Percentiles rank a stretch among this genome's conserved stretches.
These are phyloP conservation scores for Gossypium mustelinum DNA, from an alignment of 345 rosid genomes.

Conservation along the genomic window DNA sequence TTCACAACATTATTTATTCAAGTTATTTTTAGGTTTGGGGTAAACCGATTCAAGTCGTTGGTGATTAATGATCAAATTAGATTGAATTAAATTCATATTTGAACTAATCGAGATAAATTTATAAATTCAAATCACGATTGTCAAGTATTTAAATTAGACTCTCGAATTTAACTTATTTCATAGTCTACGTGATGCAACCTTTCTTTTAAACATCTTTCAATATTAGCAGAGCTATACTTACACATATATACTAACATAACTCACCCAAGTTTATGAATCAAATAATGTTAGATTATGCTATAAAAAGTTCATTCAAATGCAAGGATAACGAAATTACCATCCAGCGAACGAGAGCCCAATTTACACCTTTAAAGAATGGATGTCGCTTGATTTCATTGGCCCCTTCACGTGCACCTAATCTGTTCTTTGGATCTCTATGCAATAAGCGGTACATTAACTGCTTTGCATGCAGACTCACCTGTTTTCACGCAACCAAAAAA, in stretches of 20 bases:
- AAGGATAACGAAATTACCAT: constrained; percentile 40
- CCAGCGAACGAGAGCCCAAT: constrained; percentile 92
- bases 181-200: no score
- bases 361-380: constrained; percentile 69
- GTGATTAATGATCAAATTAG: no score
- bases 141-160: no score
- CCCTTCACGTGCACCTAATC: constrained; percentile 81
- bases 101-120: no score
- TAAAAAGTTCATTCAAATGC: neutral
- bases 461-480: constrained; percentile 76
- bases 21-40: no score
- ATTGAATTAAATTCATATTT: no score
- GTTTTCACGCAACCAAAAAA: constrained; percentile 13
- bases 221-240: neutral
- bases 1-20: no score
- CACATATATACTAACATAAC: no score
- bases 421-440: constrained; percentile 78
- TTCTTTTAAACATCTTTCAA: neutral
- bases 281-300: neutral
- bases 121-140: no score
- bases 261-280: neutral
- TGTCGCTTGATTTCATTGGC: constrained; percentile 82
- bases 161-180: no score
- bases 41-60: no score
- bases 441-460: constrained; percentile 69